A percentile compares a stretch with the other conserved stretches of the same genome.
Conservation (phyloP, 495 filamentous ascomycete species). For the Penicillium goetzii region DNA sequence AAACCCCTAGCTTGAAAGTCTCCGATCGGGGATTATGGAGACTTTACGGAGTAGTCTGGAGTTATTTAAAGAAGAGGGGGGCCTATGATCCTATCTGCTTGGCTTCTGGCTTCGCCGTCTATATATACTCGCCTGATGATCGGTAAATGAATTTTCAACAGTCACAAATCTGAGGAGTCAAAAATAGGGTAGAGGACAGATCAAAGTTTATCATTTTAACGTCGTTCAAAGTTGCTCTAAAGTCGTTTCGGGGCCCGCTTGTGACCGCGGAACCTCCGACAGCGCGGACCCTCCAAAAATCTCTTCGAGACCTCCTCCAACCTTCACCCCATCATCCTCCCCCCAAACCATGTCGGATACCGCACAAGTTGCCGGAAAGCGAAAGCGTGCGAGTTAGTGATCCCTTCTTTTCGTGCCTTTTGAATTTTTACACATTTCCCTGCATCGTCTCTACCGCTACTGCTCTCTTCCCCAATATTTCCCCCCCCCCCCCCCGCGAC, state of each 20-base stretch:
- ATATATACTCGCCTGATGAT: neutral
- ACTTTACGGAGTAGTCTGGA: slow-evolving; percentile 1
- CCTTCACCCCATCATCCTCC: slow-evolving; percentile 7
- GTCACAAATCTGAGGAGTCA: neutral
- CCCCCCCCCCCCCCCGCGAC: neutral
- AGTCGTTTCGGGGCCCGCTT: slow-evolving; percentile 21
- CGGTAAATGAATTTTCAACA: neutral
- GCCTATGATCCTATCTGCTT: neutral
- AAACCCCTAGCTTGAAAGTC: neutral
- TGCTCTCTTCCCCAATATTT: neutral
- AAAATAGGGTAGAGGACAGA: neutral
- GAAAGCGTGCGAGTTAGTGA: slow-evolving; percentile 55
- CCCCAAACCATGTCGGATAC: slow-evolving; percentile 39
- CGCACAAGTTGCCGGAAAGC: slow-evolving; percentile 50
- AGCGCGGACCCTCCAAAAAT: slow-evolving; percentile 25
- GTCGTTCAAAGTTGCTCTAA: neutral
- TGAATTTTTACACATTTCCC: neutral
- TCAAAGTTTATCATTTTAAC: neutral
- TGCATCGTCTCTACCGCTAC: slow-evolving; percentile 5
- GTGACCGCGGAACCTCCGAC: slow-evolving; percentile 27
- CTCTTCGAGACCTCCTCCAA: slow-evolving; percentile 26
- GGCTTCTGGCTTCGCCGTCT: neutral
- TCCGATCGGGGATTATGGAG: slow-evolving; percentile 8
- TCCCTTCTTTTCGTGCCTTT: slow-evolving; percentile 8
- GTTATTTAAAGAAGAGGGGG: neutral